Base-by-base conservation (phyloP, 805 yeast species). In the Candida maesae region DNA sequence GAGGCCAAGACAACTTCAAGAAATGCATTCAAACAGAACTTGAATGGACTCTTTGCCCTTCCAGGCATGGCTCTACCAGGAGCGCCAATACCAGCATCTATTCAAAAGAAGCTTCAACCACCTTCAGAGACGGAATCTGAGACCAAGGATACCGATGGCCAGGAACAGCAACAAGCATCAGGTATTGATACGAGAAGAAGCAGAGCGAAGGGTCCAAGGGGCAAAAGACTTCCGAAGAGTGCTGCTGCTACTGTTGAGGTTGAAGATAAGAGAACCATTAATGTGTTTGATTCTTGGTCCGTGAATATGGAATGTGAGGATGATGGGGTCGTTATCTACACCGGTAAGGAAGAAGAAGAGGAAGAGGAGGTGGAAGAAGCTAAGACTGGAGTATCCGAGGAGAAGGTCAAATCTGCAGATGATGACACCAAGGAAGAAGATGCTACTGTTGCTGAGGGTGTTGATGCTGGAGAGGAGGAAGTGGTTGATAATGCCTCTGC, bases 171-270 rank as follows among this genome's bases (percentile, higher is more conserved):
- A n/a, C n/a, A n/a, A n/a, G n/a, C n/a, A n/a, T n/a, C n/a, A n/a
- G 12, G 28, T 38, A 41, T 15, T 38, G 77, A 74, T 53, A 59
- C 60, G 4, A 59, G 75, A 55, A 66, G 64, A 36, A 66, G 76
- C 23, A 72, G 91, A 53, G 81, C 80, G 1, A 79, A 66, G 50
- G 93, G 91, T 0, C 95, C 95, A 33, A 70, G 77, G 46, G 90
- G 90, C 0, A 74, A 86, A 45, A 78, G 76, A 52, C 61, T 83
- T 39, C 93, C 93, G 0, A 71, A 68, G 41, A 60, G 68, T n/a
- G 74, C 79, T 11, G 67, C 70, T 16, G 59, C 45, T 9, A 47
- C 38, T 10, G 57, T 51, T 14, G 52, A 46, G 25, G 36, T 47
- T 15, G 51, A 47, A 2, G 61, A 56, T 37, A 52, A 49, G 37